Evolutionary conservation across 495 filamentous ascomycete genomes (phyloP), one percentile per base, ranked within the genome.

Genomic region (Lasiosphaeria ovina): DNA sequence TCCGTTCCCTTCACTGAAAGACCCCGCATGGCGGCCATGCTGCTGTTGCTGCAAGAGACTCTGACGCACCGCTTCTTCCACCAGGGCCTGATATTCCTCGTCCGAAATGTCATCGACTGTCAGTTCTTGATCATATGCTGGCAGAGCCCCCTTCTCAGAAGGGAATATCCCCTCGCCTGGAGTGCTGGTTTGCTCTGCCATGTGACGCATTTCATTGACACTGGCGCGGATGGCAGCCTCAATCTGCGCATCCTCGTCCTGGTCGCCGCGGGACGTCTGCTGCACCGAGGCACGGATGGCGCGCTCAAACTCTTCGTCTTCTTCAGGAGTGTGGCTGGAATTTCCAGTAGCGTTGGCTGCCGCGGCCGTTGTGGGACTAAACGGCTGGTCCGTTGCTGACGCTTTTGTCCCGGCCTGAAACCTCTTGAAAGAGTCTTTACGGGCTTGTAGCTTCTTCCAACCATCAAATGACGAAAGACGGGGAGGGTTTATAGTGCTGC

Each of bases 201-300:
- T 73, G 35, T 59, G 58, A 48, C 84, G 78, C 56, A 91, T 74
- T 60, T 88, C 86, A 12, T 69, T 71, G 17, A 91, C 74, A 66
- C 85, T 89, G 3, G 87, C 85, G 24, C 88, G 74, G 49, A 93
- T 87, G 5, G 87, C 88, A 31, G 80, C 73, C 68, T 90, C 89
- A 59, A 93, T 77, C 59, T 80, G 76, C 40, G 76, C 77, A 62
- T 92, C 89, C 67, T 92, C 85, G n/a, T 81, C 77, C 1, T 74
- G 62, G 64, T 92, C 75, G 35, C 89, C 90, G 1, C 71, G 75
- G 12, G 89, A 90, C 6, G 88, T 91, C 65, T 87, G 81, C 16
- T 73, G 72, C 2, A 93, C 86, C 5, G 89, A 90, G 34, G 75
- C 73, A 44, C 78, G 78, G 62, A 93, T 91, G 2, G 89, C 89